phyloP scores from a whole-genome alignment of 441 rosid genomes.

The Isatis lusitanica region DNA sequence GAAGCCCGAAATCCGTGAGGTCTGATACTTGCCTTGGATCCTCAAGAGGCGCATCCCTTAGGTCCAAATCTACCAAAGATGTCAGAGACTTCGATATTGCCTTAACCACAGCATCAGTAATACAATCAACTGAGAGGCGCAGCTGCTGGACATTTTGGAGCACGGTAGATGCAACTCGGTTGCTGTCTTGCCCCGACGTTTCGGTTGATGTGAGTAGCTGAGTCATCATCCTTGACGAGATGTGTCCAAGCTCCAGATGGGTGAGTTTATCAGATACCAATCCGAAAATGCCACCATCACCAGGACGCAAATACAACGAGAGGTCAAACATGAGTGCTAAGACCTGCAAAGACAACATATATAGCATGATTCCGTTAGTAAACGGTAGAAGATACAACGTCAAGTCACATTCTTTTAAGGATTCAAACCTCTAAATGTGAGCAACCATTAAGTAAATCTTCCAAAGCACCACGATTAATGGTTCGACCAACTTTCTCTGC shows the following conservation, averaged over 20 bases:
- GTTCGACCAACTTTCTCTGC: conserved; percentile 78
- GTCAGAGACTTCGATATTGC: conserved; percentile 67
- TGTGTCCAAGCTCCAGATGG: conserved; percentile 80
- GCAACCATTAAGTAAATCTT: conserved; percentile 80
- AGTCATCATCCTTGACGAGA: conserved; percentile 75
- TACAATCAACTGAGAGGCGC: conserved; percentile 75
- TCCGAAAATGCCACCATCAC: conserved; percentile 64
- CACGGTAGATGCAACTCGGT: conserved; percentile 41
- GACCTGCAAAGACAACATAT: conserved; percentile 46
- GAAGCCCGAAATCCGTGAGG: conserved; percentile 84
- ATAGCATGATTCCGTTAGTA: not conserved
- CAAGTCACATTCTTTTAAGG: not conserved
- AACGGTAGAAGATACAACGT: not conserved
- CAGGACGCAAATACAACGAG: conserved; percentile 64
- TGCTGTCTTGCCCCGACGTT: conserved; percentile 36
- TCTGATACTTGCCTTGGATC: conserved; percentile 70
- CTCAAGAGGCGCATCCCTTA: conserved; percentile 77
- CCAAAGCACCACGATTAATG: conserved; percentile 66
- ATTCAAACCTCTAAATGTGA: conserved; percentile 78
- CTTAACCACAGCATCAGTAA: conserved; percentile 68
- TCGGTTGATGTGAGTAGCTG: conserved; percentile 64
- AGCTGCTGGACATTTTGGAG: conserved; percentile 68
- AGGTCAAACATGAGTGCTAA: conserved; percentile 78
- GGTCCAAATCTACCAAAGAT: conserved; percentile 75
- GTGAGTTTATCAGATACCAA: conserved; percentile 72